Conservation (phyloP, 1,139 yeast genomes). For the Pichia sp. region DNA sequence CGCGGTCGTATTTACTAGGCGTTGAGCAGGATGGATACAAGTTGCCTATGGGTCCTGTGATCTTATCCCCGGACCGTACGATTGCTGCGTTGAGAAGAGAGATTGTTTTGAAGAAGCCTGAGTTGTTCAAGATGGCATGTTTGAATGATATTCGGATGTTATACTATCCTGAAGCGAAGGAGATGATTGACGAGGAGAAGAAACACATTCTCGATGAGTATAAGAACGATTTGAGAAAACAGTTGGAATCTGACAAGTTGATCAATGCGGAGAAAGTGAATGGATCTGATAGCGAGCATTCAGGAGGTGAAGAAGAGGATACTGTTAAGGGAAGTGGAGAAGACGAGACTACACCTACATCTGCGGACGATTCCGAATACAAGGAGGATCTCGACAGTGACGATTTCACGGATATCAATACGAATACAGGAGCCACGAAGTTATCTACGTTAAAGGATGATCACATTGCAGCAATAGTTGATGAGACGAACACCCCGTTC, state of each 20-base stretch:
- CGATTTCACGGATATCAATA: conserved; percentile 22
- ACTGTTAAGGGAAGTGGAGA: not conserved
- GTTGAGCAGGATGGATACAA: conserved; percentile 72
- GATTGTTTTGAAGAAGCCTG: conserved; percentile 92
- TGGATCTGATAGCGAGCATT: not conserved
- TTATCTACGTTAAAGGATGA: conserved; percentile 2
- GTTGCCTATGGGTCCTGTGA: conserved; percentile 92
- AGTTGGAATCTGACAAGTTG: conserved; percentile 8
- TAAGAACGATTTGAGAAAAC: not conserved
- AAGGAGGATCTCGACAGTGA: conserved; percentile 7
- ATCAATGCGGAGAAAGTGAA: conserved; percentile 6
- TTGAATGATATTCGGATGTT: conserved; percentile 79
- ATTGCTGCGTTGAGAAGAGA: conserved; percentile 94
- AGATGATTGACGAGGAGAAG: conserved; percentile 1
- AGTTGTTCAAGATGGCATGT: conserved; percentile 98
- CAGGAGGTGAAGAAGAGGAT: too few species aligned
- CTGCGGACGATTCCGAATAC: too few species aligned
- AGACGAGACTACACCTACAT: too few species aligned
- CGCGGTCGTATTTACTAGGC: conserved; percentile 78
- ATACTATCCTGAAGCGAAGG: conserved; percentile 34
- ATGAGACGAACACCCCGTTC: conserved; percentile 58
- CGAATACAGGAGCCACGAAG: conserved; percentile 9
- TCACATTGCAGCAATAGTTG: conserved; percentile 5
- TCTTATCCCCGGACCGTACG: conserved; percentile 93
- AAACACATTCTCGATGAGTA: conserved; percentile 2